Evolutionary conservation across 2,329 filamentous ascomycete genomes (phyloP).

Genomic region (Colletotrichum graminicola): DNA sequence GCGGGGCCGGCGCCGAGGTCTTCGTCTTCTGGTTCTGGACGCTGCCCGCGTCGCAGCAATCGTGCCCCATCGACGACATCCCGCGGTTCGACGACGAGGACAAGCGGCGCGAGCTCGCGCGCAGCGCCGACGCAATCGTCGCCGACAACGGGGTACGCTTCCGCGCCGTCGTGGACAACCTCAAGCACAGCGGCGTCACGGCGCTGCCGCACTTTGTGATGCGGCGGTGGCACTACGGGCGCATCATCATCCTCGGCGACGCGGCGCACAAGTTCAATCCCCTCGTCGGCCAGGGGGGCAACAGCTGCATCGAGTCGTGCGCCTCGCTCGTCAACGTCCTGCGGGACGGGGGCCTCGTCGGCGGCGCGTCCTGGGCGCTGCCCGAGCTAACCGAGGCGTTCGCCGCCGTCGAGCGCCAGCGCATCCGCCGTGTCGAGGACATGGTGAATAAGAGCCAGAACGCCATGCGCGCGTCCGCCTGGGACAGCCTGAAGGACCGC

Average conservation of each 20-base stretch:
- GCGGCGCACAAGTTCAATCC: slow-evolving; percentile 52
- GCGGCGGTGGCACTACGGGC: slow-evolving; percentile 48
- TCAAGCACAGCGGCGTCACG: slow-evolving; percentile 34
- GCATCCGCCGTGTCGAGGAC: slow-evolving; percentile 9
- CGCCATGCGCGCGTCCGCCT: slow-evolving; percentile 32
- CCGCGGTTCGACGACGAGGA: slow-evolving; percentile 30
- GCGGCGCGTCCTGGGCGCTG: slow-evolving; percentile 7
- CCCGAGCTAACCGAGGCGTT: slow-evolving; percentile 6
- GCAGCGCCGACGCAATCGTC: slow-evolving; percentile 8
- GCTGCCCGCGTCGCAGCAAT: slow-evolving; percentile 19
- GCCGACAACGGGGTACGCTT: slow-evolving; percentile 23
- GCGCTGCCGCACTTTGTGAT: slow-evolving; percentile 39
- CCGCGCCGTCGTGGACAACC: slow-evolving; percentile 10
- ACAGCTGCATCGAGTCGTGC: slow-evolving; percentile 47
- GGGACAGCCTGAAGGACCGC: slow-evolving; percentile 25
- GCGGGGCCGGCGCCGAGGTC: slow-evolving; percentile 12
- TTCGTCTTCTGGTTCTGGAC: slow-evolving; percentile 40
- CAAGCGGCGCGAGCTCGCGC: slow-evolving; percentile 27
- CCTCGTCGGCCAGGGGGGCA: slow-evolving; percentile 47
- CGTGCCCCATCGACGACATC: slow-evolving; percentile 31
- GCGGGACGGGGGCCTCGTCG: slow-evolving; percentile 4
- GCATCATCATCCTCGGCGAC: slow-evolving; percentile 51
- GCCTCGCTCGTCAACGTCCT: slow-evolving; percentile 46
- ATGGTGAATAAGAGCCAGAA: slow-evolving; percentile 36
- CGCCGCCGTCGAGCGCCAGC: slow-evolving; percentile 24